phyloP scores from a whole-genome alignment of 257 asterid species.

The Orobanche coerulescens region DNA sequence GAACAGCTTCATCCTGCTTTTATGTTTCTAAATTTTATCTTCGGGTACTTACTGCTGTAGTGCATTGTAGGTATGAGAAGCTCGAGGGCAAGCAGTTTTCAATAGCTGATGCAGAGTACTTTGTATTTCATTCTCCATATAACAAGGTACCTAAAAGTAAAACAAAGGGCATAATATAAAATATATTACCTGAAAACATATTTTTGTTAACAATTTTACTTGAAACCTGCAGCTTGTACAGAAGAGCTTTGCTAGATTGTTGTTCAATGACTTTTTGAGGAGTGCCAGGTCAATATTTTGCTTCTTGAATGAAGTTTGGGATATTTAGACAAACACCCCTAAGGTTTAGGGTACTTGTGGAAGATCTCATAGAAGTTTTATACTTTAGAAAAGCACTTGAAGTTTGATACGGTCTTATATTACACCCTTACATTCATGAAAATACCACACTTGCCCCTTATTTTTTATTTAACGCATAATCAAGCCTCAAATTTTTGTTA shows the following conservation, averaged over 20 bases:
- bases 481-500: too few species aligned
- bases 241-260: slow-evolving; percentile 85
- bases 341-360: too few species aligned
- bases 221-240: slow-evolving; percentile 83
- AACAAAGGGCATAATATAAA: not conserved
- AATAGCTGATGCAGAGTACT: slow-evolving; percentile 60
- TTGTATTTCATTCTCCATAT: slow-evolving; percentile 95
- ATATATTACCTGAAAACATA: not conserved
- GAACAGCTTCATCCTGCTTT: slow-evolving; percentile 1
- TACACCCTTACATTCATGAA: too few species aligned
- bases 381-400: too few species aligned
- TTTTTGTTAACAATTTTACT: slow-evolving; percentile 3
- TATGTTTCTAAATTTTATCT: not conserved
- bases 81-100: slow-evolving; percentile 81
- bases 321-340: too few species aligned
- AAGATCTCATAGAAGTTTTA: too few species aligned
- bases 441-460: too few species aligned
- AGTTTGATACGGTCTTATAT: too few species aligned
- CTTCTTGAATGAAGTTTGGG: not conserved
- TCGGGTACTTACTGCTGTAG: slow-evolving; percentile 20
- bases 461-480: too few species aligned
- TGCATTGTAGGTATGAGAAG: slow-evolving; percentile 56
- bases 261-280: slow-evolving; percentile 63
- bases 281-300: slow-evolving; percentile 60
- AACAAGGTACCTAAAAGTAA: slow-evolving; percentile 66